Conservation (phyloP, 495 filamentous ascomycete species). For the Penicillium canariense region DNA sequence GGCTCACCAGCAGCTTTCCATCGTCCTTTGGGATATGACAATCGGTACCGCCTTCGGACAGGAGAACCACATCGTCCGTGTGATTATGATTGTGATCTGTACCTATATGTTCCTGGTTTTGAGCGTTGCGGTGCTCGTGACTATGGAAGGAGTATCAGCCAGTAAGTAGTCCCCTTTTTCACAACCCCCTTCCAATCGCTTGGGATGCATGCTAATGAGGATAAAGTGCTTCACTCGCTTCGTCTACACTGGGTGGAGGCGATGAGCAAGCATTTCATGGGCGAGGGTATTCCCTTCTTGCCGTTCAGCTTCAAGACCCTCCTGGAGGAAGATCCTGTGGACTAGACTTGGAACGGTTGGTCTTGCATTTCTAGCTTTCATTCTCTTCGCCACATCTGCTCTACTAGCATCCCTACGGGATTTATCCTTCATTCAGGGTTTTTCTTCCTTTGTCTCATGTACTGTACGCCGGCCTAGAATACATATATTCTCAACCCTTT, state of each 20-base stretch:
- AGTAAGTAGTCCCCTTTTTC: slow-evolving; percentile 29
- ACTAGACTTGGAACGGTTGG: slow-evolving; percentile 31
- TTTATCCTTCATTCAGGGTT: slow-evolving; percentile 15
- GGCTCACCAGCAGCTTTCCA: slow-evolving; percentile 94
- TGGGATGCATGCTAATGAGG: not conserved
- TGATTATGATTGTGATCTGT: slow-evolving; percentile 71
- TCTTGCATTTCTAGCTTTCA: slow-evolving; percentile 12
- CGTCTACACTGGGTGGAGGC: slow-evolving; percentile 98
- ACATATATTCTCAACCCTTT: slow-evolving; percentile 8
- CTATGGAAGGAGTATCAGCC: slow-evolving; percentile 85
- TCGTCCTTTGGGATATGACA: slow-evolving; percentile 97
- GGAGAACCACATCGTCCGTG: slow-evolving; percentile 61
- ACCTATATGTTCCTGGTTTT: slow-evolving; percentile 89
- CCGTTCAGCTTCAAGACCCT: slow-evolving; percentile 89
- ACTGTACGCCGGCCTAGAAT: slow-evolving; percentile 22
- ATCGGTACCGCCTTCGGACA: slow-evolving; percentile 67
- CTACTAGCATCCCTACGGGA: slow-evolving; percentile 17
- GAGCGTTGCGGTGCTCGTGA: slow-evolving; percentile 68
- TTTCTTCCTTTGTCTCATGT: slow-evolving; percentile 17
- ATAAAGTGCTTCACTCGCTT: slow-evolving; percentile 76
- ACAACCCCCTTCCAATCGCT: not conserved
- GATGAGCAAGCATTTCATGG: slow-evolving; percentile 99
- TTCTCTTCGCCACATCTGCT: slow-evolving; percentile 13
- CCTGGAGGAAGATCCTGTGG: slow-evolving; percentile 77
- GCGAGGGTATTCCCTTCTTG: slow-evolving; percentile 85